phyloP scores from a whole-genome alignment of 2,329 filamentous ascomycete genomes.

The Ceratocystis harringtonii region DNA sequence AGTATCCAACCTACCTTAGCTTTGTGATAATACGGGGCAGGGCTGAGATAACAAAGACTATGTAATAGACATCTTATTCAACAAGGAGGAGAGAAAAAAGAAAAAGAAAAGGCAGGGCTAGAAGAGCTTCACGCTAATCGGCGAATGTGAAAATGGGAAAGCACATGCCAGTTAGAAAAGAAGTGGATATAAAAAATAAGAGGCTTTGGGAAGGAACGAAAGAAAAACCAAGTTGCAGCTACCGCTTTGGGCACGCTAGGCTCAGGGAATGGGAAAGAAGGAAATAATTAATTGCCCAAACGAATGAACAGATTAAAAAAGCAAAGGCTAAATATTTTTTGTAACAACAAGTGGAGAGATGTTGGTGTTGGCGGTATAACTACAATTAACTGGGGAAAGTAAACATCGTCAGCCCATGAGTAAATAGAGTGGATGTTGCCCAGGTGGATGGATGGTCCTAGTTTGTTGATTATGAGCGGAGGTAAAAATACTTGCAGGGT shows the following conservation, averaged over 20 bases:
- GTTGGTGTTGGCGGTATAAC: not conserved
- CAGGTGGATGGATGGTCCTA: not conserved
- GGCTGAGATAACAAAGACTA: not conserved
- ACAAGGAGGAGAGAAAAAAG: not conserved
- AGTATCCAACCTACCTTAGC: not conserved
- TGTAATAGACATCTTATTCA: not conserved
- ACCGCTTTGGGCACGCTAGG: not conserved
- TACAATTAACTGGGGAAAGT: not conserved
- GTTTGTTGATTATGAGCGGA: not conserved
- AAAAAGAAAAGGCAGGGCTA: not conserved
- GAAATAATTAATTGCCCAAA: not conserved
- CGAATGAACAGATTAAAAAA: not conserved
- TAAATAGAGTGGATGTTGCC: not conserved
- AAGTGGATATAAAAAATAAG: not conserved
- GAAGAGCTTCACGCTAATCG: slow-evolving; percentile 5
- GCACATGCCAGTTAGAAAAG: slow-evolving; percentile 12
- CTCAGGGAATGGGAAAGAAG: not conserved
- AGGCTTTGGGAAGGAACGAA: not conserved
- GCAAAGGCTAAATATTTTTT: not conserved
- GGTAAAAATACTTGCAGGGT: not conserved
- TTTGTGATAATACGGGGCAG: slow-evolving; percentile 1
- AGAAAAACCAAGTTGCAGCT: not conserved
- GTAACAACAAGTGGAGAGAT: not conserved
- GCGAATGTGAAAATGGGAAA: slow-evolving; percentile 6
- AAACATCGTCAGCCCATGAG: not conserved